Base-by-base conservation (phyloP, 768 basidiomycete species). In the Mycena maculata region DNA sequence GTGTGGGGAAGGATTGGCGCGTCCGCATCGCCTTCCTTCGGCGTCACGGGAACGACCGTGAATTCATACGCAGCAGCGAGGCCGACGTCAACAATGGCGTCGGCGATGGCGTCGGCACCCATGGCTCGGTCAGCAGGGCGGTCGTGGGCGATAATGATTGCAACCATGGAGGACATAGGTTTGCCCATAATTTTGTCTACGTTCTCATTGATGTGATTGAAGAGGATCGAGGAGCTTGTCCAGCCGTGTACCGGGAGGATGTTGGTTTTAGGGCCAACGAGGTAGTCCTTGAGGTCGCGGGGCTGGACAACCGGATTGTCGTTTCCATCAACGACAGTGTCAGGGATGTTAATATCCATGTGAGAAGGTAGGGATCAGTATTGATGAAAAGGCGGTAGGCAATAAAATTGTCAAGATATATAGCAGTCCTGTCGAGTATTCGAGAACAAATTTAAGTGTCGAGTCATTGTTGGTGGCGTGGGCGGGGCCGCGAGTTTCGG, bases 271-370 rank as follows among this genome's bases (percentile, higher is more conserved):
- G 53, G 53, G 10, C 38, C 36, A 12, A 55, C 38, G 23, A 55
- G 53, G 23, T 55, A 55, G 36, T 55, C 53, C 23, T 55, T 55
- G 36, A 41, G n/a, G n/a, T n/a, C n/a, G n/a, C n/a, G n/a, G n/a
- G n/a, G n/a, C n/a, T n/a, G n/a, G n/a, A n/a, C n/a, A n/a, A n/a
- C n/a, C n/a, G n/a, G n/a, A n/a, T n/a, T n/a, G n/a, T n/a, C n/a
- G n/a, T n/a, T n/a, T n/a, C n/a, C n/a, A n/a, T n/a, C n/a, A n/a
- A n/a, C n/a, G n/a, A n/a, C n/a, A n/a, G n/a, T n/a, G n/a, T n/a
- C n/a, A n/a, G n/a, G n/a, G n/a, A n/a, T n/a, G n/a, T n/a, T n/a
- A n/a, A n/a, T n/a, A n/a, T n/a, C n/a, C n/a, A n/a, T n/a, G n/a
- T n/a, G n/a, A n/a, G n/a, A n/a, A n/a, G n/a, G n/a, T n/a, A n/a